Percentiles rank a stretch among this genome's conserved stretches.
Conservation (phyloP, 345 rosid genomes). For the Boechera retrofracta region DNA sequence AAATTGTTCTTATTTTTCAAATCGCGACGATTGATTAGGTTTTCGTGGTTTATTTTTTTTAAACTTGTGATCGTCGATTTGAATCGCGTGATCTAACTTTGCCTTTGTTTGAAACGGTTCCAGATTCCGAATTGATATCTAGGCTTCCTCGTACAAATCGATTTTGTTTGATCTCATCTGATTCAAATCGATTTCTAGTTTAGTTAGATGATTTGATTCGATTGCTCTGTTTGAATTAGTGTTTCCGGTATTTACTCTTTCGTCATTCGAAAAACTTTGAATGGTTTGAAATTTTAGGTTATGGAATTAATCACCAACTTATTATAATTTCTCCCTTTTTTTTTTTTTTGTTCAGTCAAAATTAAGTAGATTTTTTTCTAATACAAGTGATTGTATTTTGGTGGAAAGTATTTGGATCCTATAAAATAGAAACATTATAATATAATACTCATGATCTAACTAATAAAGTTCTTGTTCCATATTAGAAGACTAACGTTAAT, state of each 20-base stretch:
- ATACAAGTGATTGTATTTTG: too few species aligned
- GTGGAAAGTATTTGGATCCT: not conserved
- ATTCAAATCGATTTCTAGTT: not conserved
- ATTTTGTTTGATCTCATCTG: not conserved
- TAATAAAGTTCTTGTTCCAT: not conserved
- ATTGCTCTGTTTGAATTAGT: conserved; percentile 16
- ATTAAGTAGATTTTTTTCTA: not conserved
- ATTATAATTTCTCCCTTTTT: not conserved
- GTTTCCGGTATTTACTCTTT: conserved; percentile 15
- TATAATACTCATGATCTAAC: too few species aligned
- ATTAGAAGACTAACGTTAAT: not conserved
- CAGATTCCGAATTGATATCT: not conserved
- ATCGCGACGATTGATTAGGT: not conserved
- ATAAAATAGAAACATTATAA: too few species aligned
- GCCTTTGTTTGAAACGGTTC: not conserved
- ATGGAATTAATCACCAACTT: not conserved
- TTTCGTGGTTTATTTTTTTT: not conserved
- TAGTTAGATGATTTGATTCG: not conserved
- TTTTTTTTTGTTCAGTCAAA: not conserved
- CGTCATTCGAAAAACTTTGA: not conserved
- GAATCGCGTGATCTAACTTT: not conserved
- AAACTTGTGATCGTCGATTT: conserved; percentile 6
- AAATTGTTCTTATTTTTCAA: not conserved
- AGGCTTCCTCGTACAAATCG: not conserved
- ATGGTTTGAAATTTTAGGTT: not conserved